Base-by-base conservation (phyloP, 345 rosid genomes). In the Eucalyptus brandiana region DNA sequence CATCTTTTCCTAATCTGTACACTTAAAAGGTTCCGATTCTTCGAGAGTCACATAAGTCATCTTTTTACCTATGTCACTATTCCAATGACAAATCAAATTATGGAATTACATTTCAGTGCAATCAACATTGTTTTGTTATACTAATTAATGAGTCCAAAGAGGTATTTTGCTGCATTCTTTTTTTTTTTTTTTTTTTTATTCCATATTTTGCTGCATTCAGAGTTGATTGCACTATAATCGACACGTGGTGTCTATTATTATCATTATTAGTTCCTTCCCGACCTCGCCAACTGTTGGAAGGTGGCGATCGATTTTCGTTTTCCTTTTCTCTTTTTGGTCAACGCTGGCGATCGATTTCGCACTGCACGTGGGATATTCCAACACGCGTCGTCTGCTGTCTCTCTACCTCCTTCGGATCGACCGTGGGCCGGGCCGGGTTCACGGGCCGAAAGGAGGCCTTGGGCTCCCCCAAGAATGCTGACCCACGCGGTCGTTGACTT, bases 31-130 rank as follows among this genome's bases (percentile, higher is more conserved):
- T 62, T 62, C 32, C 34, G 34, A 62, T 62, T 28, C 67, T 26
- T 58, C 2, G n/a, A 58, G n/a, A 26, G 1, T 26, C n/a, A 26
- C n/a, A 11, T 26, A 26, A 60, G 8, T 28, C 7, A 60, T 60
- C n/a, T 62, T 62, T 30, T 62, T 62, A 28, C 14, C n/a, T 13
- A 62, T 62, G 4, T 62, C 8, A 30, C 18, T 30, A 62, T 62
- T 62, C 5, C 2, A 62, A 62, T 14, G 34, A 62, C 18, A 30
- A 62, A 30, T 62, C 32, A 62, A 62, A 62, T 30, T 30, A 62
- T 30, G 69, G 18, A 0, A 13, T 15, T n/a, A 6, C 34, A 4
- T 28, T 28, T 28, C 34, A 62, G 1, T 28, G 6, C 2, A n/a
- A 30, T 62, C 69, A 62, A 62, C 1, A 62, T 14, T 12, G 69